These are phyloP conservation scores for Hypsizygus marmoreus DNA, from an alignment of 768 basidiomycete genomes.

Conservation along the genomic window DNA sequence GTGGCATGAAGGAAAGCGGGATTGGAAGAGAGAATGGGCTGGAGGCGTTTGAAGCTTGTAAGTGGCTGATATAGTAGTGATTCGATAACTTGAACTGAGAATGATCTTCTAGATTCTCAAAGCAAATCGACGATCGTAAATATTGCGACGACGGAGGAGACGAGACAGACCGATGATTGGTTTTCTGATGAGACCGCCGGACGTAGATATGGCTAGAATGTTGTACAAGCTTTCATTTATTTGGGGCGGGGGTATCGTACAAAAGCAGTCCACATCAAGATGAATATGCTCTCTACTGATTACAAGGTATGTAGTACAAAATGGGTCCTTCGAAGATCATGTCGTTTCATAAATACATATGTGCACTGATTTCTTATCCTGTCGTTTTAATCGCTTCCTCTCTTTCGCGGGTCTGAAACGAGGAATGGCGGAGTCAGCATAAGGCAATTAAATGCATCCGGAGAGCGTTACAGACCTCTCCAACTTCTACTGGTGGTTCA, in stretches of 20 bases:
- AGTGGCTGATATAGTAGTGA: no score
- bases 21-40: conserved; percentile 86
- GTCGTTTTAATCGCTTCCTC: conserved; percentile 62
- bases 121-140: conserved; percentile 83
- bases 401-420: conserved; percentile 37
- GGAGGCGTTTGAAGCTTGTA: conserved; percentile 80
- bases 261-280: no score
- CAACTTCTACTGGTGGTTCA: conserved; percentile 72
- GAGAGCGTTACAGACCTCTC: conserved; percentile 48
- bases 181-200: conserved; percentile 58
- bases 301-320: conserved; percentile 22
- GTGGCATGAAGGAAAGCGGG: conserved; percentile 89
- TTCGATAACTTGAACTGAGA: conserved; percentile 10
- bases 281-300: conserved; percentile 6
- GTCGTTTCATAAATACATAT: conserved; percentile 12
- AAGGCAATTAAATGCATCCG: not conserved
- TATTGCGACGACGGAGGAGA: conserved; percentile 62
- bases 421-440: conserved; percentile 9
- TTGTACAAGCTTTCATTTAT: conserved; percentile 11
- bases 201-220: conserved; percentile 64
- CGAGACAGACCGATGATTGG: conserved; percentile 70
- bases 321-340: conserved; percentile 3
- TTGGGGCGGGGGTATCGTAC: no score
- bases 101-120: conserved; percentile 62
- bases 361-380: conserved; percentile 25